Percentiles rank a stretch among this genome's conserved stretches.
phyloP scores from a whole-genome alignment of 2,329 filamentous ascomycete species.

The Madurella mycetomatis region DNA sequence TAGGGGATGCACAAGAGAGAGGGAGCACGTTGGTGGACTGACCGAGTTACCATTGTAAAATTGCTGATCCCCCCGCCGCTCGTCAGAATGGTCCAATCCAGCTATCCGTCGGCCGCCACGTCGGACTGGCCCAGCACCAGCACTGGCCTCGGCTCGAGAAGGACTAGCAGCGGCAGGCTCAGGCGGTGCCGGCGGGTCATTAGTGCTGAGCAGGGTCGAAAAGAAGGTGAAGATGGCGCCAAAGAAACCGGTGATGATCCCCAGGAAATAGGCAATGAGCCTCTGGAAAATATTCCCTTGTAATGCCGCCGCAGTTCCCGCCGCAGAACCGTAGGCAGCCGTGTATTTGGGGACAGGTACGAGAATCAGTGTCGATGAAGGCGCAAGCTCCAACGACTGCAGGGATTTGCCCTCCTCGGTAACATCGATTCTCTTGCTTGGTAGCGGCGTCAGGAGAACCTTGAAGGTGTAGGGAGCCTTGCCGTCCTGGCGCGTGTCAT shows the following conservation, averaged over 20 bases:
- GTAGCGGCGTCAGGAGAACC: slow-evolving; percentile 72
- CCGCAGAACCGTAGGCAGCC: slow-evolving; percentile 35
- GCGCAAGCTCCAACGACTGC: slow-evolving; percentile 65
- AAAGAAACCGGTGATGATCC: slow-evolving; percentile 29
- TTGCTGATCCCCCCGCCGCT: slow-evolving; percentile 54
- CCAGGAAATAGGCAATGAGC: slow-evolving; percentile 34
- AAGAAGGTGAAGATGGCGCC: slow-evolving; percentile 29
- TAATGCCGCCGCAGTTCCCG: slow-evolving; percentile 17
- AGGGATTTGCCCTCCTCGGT: slow-evolving; percentile 69
- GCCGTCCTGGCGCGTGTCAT: slow-evolving; percentile 52
- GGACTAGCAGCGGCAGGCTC: slow-evolving; percentile 19
- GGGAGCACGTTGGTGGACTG: slow-evolving; percentile 31
- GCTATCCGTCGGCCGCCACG: slow-evolving; percentile 30
- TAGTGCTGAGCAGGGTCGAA: slow-evolving; percentile 23
- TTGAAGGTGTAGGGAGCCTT: slow-evolving; percentile 74
- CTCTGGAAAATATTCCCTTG: slow-evolving; percentile 30
- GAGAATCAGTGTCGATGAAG: slow-evolving; percentile 78
- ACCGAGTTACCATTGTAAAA: slow-evolving; percentile 92
- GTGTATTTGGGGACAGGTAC: slow-evolving; percentile 58
- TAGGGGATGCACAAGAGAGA: not conserved
- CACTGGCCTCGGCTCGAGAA: slow-evolving; percentile 6
- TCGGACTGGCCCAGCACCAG: slow-evolving; percentile 6
- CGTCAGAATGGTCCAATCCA: slow-evolving; percentile 50
- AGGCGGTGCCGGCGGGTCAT: slow-evolving; percentile 6
- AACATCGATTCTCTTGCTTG: slow-evolving; percentile 68